A percentile compares a stretch with the other conserved stretches of the same genome.
These are phyloP conservation scores for Penicillium lividum DNA, from an alignment of 495 filamentous ascomycete species.

Conservation along the genomic window DNA sequence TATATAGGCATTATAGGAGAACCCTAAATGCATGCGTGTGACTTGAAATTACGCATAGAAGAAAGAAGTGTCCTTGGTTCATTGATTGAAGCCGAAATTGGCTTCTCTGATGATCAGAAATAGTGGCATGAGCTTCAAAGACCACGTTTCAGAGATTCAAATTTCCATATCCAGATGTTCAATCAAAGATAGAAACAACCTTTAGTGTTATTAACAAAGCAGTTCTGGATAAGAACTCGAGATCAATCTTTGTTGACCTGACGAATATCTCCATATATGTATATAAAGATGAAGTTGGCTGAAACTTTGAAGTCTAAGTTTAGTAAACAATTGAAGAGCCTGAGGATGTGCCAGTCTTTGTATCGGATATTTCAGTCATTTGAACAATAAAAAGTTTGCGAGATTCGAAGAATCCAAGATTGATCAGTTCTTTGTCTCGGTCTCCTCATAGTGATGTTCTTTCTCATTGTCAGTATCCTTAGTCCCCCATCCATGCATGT, in stretches of 20 bases:
- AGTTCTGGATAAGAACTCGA: background rate
- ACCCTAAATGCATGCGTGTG: too few relatives aligned
- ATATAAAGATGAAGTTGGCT: too few relatives aligned
- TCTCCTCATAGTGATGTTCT: too few relatives aligned
- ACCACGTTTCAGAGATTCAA: background rate
- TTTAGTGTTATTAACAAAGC: background rate
- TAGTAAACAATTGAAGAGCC: background rate
- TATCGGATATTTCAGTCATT: background rate
- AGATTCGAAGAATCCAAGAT: too few relatives aligned
- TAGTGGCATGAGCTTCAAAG: background rate
- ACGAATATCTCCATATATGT: background rate
- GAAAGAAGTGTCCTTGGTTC: background rate
- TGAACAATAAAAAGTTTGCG: background rate
- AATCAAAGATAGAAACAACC: background rate
- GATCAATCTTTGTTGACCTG: background rate
- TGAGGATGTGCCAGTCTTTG: background rate
- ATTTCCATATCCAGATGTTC: background rate
- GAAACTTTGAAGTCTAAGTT: background rate
- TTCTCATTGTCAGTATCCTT: too few relatives aligned
- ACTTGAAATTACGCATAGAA: too few relatives aligned
- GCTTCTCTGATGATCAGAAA: background rate
- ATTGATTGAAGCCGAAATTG: background rate
- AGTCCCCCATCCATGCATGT: too few relatives aligned
- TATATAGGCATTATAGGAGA: too few relatives aligned
- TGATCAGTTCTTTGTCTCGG: background rate